Conservation (phyloP, 352 stramenopile genomes). For the Pythium utonaiense region DNA sequence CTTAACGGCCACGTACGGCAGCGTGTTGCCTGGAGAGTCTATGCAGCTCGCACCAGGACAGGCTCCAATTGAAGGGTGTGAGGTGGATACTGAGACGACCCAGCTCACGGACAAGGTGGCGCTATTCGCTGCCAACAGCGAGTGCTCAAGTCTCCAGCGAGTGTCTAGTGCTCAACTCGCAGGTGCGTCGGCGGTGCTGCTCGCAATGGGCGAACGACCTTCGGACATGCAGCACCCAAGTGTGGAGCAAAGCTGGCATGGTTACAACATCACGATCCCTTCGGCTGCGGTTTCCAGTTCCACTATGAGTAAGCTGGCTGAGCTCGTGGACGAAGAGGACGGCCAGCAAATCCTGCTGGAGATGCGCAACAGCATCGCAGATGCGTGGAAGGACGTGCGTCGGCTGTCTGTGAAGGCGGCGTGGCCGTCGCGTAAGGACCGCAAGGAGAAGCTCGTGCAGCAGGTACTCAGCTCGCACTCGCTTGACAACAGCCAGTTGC, state of each 20-base stretch:
- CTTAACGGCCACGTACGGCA: conserved; percentile 46
- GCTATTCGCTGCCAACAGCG: conserved; percentile 24
- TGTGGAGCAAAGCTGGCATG: conserved; percentile 46
- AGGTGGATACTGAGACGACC: not conserved
- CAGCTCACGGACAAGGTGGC: conserved; percentile 26
- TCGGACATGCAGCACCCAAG: conserved; percentile 28
- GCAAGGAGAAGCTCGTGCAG: conserved; percentile 32
- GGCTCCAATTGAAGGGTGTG: conserved; percentile 20
- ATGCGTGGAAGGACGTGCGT: conserved; percentile 46
- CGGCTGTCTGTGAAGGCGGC: conserved; percentile 28
- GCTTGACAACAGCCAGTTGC: conserved; percentile 25
- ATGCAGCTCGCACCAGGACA: conserved; percentile 24
- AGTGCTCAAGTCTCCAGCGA: conserved; percentile 38
- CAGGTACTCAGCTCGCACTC: conserved; percentile 15
- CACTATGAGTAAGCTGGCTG: conserved; percentile 28
- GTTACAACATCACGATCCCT: conserved; percentile 70
- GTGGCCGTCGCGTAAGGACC: conserved; percentile 48
- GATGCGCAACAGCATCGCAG: conserved; percentile 38
- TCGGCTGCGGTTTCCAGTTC: conserved; percentile 33
- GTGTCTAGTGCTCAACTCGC: conserved; percentile 43
- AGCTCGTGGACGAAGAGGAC: conserved; percentile 12
- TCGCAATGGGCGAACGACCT: conserved; percentile 34
- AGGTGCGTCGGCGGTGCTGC: conserved; percentile 37
- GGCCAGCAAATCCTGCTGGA: conserved; percentile 24
- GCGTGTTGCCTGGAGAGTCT: conserved; percentile 30